Conservation (phyloP, 2,329 filamentous ascomycete genomes). For the Hirsutella minnesotensis region DNA sequence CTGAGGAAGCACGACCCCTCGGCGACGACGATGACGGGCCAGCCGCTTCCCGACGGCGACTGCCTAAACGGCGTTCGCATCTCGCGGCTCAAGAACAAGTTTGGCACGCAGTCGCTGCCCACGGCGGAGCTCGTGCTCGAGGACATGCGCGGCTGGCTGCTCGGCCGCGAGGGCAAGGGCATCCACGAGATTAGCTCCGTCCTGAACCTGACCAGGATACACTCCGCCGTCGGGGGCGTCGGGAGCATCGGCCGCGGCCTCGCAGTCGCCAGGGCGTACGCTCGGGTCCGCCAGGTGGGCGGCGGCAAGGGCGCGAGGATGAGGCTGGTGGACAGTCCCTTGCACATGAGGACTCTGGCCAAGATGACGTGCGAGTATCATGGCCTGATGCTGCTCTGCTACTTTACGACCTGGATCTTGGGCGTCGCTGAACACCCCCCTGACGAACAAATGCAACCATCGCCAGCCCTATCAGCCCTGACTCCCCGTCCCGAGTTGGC, state of each 20-base stretch:
- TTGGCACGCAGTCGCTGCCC: conserved; percentile 57
- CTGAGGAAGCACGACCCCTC: conserved; percentile 33
- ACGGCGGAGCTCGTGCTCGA: conserved; percentile 60
- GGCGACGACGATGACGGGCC: conserved; percentile 17
- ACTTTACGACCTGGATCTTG: conserved; percentile 41
- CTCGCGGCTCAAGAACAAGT: conserved; percentile 59
- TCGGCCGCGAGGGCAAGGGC: conserved; percentile 55
- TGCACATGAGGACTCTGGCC: conserved; percentile 49
- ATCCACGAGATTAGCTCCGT: conserved; percentile 57
- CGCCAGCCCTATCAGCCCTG: conserved; percentile 15
- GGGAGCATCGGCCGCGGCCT: conserved; percentile 44
- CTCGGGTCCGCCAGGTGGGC: conserved; percentile 41
- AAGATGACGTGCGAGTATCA: conserved; percentile 42
- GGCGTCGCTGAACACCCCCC: conserved; percentile 38
- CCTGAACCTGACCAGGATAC: conserved; percentile 53
- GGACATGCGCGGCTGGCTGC: conserved; percentile 50
- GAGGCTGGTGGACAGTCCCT: conserved; percentile 36
- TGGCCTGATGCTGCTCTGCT: conserved; percentile 41
- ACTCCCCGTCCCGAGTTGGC: conserved; percentile 21
- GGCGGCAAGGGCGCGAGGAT: conserved; percentile 29
- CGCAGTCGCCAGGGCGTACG: conserved; percentile 44
- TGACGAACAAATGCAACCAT: conserved; percentile 1
- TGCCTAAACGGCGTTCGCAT: conserved; percentile 57
- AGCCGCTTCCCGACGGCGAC: conserved; percentile 14
- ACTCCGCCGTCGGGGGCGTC: conserved; percentile 41